Conservation (phyloP, 176 grass and related monocot species). For the Cenchrus fungigraminus region DNA sequence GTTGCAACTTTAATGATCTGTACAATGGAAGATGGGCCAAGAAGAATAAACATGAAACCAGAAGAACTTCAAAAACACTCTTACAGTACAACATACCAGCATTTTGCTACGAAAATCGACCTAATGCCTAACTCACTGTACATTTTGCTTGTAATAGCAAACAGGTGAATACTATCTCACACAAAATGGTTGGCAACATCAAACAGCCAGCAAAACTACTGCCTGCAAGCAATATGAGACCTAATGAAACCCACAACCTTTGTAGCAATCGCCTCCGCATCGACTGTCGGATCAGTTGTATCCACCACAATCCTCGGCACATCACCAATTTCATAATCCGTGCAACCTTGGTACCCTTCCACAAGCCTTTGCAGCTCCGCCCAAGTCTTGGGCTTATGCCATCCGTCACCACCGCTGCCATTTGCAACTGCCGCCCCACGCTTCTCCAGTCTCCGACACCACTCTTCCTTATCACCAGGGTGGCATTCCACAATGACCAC, state of each 20-base stretch:
- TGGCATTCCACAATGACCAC: slow-evolving; percentile 78
- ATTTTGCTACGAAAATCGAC: not conserved
- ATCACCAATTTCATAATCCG: slow-evolving; percentile 65
- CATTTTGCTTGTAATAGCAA: not conserved
- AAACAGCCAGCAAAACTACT: slow-evolving; percentile 20
- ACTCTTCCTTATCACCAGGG: slow-evolving; percentile 48
- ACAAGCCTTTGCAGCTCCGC: slow-evolving; percentile 61
- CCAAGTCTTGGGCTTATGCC: slow-evolving; percentile 84
- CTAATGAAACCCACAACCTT: slow-evolving; percentile 60
- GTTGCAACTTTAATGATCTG: not conserved
- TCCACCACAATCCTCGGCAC: slow-evolving; percentile 69
- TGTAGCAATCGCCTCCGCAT: slow-evolving; percentile 21
- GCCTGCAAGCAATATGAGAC: slow-evolving; percentile 27
- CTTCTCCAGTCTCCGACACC: slow-evolving; percentile 66
- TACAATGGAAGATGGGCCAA: not conserved
- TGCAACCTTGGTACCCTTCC: slow-evolving; percentile 67
- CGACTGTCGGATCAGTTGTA: slow-evolving; percentile 45
- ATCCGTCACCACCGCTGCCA: slow-evolving; percentile 24
- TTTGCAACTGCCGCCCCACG: slow-evolving; percentile 32
- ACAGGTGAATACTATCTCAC: not conserved
- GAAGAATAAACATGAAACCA: not conserved
- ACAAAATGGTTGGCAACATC: not conserved
- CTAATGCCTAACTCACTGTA: no score
- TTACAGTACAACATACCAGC: slow-evolving; percentile 11
- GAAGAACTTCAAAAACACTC: not conserved